These are phyloP conservation scores for Cercospora berteroae DNA, from an alignment of 2,329 filamentous ascomycete species.

Conservation along the genomic window DNA sequence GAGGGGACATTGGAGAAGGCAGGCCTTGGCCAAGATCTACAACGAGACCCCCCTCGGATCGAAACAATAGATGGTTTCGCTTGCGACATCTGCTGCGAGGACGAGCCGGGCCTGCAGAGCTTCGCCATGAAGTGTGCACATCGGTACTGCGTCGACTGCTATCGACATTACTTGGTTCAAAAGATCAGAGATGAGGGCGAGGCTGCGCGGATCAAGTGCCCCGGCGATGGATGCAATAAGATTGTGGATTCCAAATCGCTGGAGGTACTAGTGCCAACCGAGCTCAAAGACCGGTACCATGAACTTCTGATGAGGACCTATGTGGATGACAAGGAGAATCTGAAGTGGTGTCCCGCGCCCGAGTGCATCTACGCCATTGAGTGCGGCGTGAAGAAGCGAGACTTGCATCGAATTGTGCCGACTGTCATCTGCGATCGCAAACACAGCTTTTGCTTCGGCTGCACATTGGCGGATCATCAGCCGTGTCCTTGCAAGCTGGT, in stretches of 20 bases:
- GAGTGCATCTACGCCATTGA: constrained; percentile 93
- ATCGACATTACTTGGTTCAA: constrained; percentile 82
- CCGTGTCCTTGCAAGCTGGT: constrained; percentile 88
- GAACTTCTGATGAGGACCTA: constrained; percentile 88
- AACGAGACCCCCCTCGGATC: constrained; percentile 60
- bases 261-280: constrained; percentile 65
- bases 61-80: constrained; percentile 72
- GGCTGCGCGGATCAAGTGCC: constrained; percentile 90
- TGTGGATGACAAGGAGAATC: constrained; percentile 90
- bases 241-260: constrained; percentile 90
- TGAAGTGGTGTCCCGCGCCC: constrained; percentile 98
- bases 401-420: constrained; percentile 79
- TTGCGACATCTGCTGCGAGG: constrained; percentile 96
- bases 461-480: constrained; percentile 83
- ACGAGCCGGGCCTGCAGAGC: constrained; percentile 70
- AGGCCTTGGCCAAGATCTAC: constrained; percentile 68
- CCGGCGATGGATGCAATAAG: constrained; percentile 78
- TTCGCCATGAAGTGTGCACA: constrained; percentile 96
- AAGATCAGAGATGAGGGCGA: constrained; percentile 97
- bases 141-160: constrained; percentile 89
- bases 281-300: constrained; percentile 67
- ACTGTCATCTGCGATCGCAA: constrained; percentile 84
- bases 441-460: constrained; percentile 93
- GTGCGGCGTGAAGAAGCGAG: constrained; percentile 82
- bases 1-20: constrained; percentile 78